Evolutionary conservation across 2,329 filamentous ascomycete genomes (phyloP).

Genomic region (Biscogniauxia mediterranea): DNA sequence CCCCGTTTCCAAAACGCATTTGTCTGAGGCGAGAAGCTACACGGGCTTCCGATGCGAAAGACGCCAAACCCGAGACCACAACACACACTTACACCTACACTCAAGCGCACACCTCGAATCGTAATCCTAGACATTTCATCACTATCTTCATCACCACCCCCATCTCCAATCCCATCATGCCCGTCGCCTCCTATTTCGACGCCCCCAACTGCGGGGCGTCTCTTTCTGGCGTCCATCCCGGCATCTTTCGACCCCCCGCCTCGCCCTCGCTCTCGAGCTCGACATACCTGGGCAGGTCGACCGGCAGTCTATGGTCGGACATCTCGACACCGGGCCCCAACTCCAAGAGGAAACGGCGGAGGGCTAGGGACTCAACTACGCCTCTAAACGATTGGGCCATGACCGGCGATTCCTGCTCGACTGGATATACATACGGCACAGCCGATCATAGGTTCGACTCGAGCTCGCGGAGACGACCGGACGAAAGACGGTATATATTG

Average conservation of each 20-base stretch:
- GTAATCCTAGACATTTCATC: no score
- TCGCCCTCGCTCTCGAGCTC: conserved; percentile 41
- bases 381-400: conserved; percentile 33
- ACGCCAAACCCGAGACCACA: no score
- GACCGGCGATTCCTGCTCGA: conserved; percentile 23
- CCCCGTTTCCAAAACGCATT: background rate
- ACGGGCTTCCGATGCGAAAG: no score
- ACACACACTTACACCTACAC: no score
- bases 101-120: no score
- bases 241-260: conserved; percentile 46
- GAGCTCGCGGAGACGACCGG: conserved; percentile 17
- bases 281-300: conserved; percentile 39
- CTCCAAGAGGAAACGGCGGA: conserved; percentile 49
- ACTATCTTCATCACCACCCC: background rate
- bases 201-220: conserved; percentile 23
- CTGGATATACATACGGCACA: conserved; percentile 24
- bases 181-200: conserved; percentile 36
- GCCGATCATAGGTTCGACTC: conserved; percentile 23
- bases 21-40: no score
- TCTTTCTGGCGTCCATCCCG: conserved; percentile 39
- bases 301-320: conserved; percentile 39
- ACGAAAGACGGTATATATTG: conserved; percentile 44
- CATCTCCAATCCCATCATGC: conserved; percentile 29
- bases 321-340: conserved; percentile 31
- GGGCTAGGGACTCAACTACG: conserved; percentile 31